Evolutionary conservation across 345 rosid genomes (phyloP).

Genomic region (Raphanus sativus): DNA sequence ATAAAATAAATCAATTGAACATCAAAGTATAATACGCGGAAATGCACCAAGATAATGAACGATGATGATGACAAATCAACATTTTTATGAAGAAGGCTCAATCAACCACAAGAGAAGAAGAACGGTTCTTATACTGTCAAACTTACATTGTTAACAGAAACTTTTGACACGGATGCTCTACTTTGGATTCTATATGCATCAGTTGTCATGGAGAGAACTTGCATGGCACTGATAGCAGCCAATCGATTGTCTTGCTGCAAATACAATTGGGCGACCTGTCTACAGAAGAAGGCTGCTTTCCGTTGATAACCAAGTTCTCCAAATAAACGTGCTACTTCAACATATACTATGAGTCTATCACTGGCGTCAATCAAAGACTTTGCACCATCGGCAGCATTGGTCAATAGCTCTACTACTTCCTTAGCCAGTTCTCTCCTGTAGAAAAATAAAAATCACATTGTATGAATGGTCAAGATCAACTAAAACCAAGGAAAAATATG

Average conservation of each 20-base stretch:
- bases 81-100: slow-evolving; percentile 20
- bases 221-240: slow-evolving; percentile 97
- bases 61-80: background rate
- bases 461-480: slow-evolving; percentile 14
- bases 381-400: slow-evolving; percentile 95
- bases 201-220: slow-evolving; percentile 90
- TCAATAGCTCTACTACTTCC: slow-evolving; percentile 89
- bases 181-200: slow-evolving; percentile 92
- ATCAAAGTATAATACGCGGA: background rate
- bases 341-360: slow-evolving; percentile 81
- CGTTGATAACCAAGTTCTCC: slow-evolving; percentile 90
- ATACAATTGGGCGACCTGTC: slow-evolving; percentile 97
- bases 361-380: slow-evolving; percentile 92
- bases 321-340: slow-evolving; percentile 91
- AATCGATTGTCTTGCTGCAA: slow-evolving; percentile 88
- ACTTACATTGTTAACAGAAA: slow-evolving; percentile 50
- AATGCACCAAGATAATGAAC: slow-evolving; percentile 6
- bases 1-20: background rate
- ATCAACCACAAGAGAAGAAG: slow-evolving; percentile 6
- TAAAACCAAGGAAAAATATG: background rate
- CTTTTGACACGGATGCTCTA: slow-evolving; percentile 67
- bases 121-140: slow-evolving; percentile 3
- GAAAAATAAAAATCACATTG: slow-evolving; percentile 25
- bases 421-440: slow-evolving; percentile 80
- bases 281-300: slow-evolving; percentile 96